Conservation (phyloP, 2,329 filamentous ascomycete species). For the Fusarium domesticum region DNA sequence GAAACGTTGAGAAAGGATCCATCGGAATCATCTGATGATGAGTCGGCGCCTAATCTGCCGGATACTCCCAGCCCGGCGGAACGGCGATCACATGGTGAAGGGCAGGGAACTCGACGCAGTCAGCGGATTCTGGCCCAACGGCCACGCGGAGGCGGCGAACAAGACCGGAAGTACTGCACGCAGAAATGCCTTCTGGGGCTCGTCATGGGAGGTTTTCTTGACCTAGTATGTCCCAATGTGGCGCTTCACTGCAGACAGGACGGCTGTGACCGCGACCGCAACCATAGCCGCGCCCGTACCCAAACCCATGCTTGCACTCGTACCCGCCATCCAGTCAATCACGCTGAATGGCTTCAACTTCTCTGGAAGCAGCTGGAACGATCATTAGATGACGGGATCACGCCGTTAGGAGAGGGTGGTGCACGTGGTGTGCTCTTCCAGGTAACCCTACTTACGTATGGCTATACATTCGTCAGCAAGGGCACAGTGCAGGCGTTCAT, state of each 20-base stretch:
- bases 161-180: constrained; percentile 6
- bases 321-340: constrained; percentile 30
- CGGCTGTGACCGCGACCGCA: too few species aligned
- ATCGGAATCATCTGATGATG: constrained; percentile 1
- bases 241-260: constrained; percentile 33
- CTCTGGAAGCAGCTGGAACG: constrained; percentile 32
- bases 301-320: not conserved
- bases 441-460: constrained; percentile 39
- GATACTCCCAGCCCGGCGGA: constrained; percentile 1
- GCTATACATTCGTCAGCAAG: constrained; percentile 45
- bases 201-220: constrained; percentile 1
- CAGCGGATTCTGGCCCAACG: constrained; percentile 1
- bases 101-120: constrained; percentile 17
- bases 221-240: constrained; percentile 14
- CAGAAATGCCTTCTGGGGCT: constrained; percentile 10
- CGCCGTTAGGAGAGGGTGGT: constrained; percentile 29
- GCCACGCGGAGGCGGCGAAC: not conserved
- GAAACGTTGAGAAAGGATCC: not conserved
- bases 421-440: constrained; percentile 40
- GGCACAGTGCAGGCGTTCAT: constrained; percentile 35
- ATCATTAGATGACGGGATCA: constrained; percentile 32
- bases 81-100: constrained; percentile 10
- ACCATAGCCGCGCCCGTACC: too few species aligned
- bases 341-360: constrained; percentile 28
- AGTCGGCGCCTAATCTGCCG: constrained; percentile 1